Evolutionary conservation across 2,329 filamentous ascomycete genomes (phyloP).

Genomic region (Penicillium sp.): DNA sequence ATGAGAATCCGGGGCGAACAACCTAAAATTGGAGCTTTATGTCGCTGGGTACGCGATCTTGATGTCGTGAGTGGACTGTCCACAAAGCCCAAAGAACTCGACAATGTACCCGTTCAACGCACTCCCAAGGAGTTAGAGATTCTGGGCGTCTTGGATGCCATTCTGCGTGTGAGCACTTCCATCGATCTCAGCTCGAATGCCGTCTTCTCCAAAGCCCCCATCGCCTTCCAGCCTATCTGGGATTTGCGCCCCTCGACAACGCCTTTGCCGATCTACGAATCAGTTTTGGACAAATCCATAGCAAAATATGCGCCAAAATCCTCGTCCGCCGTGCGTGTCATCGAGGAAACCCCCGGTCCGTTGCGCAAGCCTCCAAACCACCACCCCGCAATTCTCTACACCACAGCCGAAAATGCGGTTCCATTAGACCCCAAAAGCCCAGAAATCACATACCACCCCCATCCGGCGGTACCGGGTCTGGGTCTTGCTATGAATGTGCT

Average conservation of each 20-base stretch:
- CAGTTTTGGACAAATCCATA: conserved; percentile 61
- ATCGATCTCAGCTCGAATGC: conserved; percentile 49
- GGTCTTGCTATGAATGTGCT: conserved; percentile 63
- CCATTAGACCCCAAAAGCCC: conserved; percentile 50
- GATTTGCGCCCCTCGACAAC: conserved; percentile 53
- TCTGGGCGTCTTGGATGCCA: conserved; percentile 63
- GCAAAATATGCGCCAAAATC: conserved; percentile 38
- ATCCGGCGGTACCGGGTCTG: conserved; percentile 65
- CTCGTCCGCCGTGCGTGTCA: conserved; percentile 51
- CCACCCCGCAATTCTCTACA: conserved; percentile 66
- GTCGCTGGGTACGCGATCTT: conserved; percentile 71
- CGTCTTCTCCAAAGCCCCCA: conserved; percentile 47
- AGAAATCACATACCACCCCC: conserved; percentile 57
- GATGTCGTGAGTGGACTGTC: conserved; percentile 69
- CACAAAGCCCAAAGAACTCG: conserved; percentile 53
- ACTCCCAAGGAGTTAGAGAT: conserved; percentile 55
- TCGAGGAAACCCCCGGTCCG: conserved; percentile 63
- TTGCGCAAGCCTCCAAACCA: conserved; percentile 69
- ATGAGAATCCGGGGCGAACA: conserved; percentile 68
- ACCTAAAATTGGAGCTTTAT: conserved; percentile 68
- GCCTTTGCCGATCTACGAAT: conserved; percentile 55
- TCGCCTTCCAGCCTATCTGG: conserved; percentile 64
- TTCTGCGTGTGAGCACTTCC: conserved; percentile 65
- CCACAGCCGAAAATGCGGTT: conserved; percentile 61
- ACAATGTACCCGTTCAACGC: conserved; percentile 17